Base-by-base conservation (phyloP, 352 stramenopile species). In the Pythium angustatum region DNA sequence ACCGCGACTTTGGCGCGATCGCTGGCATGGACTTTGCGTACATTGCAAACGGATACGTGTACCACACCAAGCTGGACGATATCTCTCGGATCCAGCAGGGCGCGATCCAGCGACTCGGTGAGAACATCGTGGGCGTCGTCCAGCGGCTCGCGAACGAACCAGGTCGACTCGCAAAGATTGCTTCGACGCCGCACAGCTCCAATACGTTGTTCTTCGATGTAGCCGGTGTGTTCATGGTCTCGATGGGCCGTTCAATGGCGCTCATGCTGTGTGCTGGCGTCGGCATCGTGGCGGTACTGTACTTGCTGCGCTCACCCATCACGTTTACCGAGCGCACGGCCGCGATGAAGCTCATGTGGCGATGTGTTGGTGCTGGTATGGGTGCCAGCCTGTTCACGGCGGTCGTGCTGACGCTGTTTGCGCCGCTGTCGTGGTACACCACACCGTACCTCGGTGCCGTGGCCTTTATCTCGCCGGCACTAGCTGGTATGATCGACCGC, bases 11-110 rank as follows among this genome's bases (percentile, higher is more conserved):
- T 63, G 83, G 83, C 9, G 76, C 73, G 30, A 76, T 93, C n/a
- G 78, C 84, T 14, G 84, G 84, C 21, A 93, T 93, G 81, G 84
- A 93, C 56, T 91, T 93, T 66, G 84, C 84, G 3, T 93, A 89
- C 58, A 87, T 93, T 33, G 76, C 81, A 12, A 93, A 93, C 34
- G 84, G 84, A 6, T 93, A 93, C 60, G 84, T 93, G 17, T 93
- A 93, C 62, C 84, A 93, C 72, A 93, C 84, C 9, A 64, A 48
- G 21, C 41, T 93, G 15, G 84, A 93, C 47, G 84, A 90, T 60
- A 72, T 88, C 7, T 87, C 81, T 5, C 79, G 78, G 7, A 93
- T 93, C 58, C 81, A 91, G 52, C 76, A 62, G 17, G 84, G 84
- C 6, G 69, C 81, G 0, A 59, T 93, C 28, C 84, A 93, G 58